These are phyloP conservation scores for Schizochytrium sp. DNA, from an alignment of 108 stramenopile genomes.

Conservation along the genomic window DNA sequence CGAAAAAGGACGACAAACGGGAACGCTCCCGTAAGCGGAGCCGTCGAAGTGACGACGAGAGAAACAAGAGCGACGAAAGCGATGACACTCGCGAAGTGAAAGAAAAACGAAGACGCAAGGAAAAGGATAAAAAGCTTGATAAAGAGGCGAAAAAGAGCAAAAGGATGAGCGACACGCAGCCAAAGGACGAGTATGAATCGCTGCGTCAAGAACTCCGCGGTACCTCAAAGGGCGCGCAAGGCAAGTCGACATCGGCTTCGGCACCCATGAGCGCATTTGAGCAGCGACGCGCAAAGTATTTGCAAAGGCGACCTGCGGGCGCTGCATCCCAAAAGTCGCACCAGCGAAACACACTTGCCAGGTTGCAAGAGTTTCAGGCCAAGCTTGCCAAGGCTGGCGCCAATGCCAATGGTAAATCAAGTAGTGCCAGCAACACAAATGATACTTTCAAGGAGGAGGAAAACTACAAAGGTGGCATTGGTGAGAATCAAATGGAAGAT, in stretches of 20 bases:
- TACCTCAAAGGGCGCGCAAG: no score
- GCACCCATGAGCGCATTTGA: neutral
- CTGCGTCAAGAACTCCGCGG: neutral
- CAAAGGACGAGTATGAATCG: neutral
- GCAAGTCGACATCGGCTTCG: neutral
- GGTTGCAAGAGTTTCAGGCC: conserved; percentile 8
- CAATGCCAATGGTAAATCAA: neutral
- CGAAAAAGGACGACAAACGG: neutral
- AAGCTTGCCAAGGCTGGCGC: neutral
- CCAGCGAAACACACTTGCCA: neutral
- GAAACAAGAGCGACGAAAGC: neutral
- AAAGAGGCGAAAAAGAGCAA: neutral
- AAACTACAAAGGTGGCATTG: neutral
- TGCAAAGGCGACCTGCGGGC: neutral
- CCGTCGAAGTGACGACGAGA: neutral
- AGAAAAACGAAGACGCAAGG: neutral
- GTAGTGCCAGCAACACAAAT: neutral
- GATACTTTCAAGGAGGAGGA: neutral
- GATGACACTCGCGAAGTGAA: neutral
- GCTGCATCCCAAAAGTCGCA: neutral
- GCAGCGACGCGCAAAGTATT: neutral
- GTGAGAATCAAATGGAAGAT: neutral
- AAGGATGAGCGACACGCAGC: neutral
- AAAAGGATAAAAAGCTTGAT: neutral
- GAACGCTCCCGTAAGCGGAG: neutral